Percentiles rank a stretch among this genome's conserved stretches.
These are phyloP conservation scores for Cystoderma amianthinum DNA, from an alignment of 768 basidiomycete genomes.

Conservation along the genomic window DNA sequence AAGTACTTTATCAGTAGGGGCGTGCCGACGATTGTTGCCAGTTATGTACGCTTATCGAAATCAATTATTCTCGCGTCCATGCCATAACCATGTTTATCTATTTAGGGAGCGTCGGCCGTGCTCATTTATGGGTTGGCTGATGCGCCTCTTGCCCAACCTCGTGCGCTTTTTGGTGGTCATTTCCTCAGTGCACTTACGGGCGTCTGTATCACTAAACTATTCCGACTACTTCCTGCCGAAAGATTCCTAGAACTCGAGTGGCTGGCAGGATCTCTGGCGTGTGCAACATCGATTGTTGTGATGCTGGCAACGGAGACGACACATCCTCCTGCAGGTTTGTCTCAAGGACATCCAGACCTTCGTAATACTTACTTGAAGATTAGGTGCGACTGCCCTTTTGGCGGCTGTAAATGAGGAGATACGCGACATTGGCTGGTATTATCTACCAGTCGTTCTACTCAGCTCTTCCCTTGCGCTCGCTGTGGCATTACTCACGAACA, in stretches of 20 bases:
- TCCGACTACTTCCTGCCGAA: conserved; percentile 33
- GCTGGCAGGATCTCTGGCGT: conserved; percentile 41
- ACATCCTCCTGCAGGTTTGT: conserved; percentile 46
- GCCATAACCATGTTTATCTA: background rate
- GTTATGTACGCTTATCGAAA: conserved; percentile 37
- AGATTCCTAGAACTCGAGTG: conserved; percentile 37
- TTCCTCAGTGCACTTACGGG: conserved; percentile 42
- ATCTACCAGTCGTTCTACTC: conserved; percentile 44
- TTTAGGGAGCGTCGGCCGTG: conserved; percentile 48
- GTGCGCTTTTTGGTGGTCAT: conserved; percentile 43
- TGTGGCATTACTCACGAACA: conserved; percentile 41
- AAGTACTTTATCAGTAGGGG: conserved; percentile 37
- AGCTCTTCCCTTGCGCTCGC: conserved; percentile 34
- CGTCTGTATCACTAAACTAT: conserved; percentile 44
- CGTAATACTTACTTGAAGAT: too few species aligned
- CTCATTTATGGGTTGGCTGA: conserved; percentile 49
- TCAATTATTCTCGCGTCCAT: background rate
- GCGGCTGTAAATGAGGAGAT: conserved; percentile 36
- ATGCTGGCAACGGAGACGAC: conserved; percentile 48
- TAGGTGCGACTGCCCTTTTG: conserved; percentile 48
- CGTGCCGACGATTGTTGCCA: conserved; percentile 40
- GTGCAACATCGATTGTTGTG: conserved; percentile 30
- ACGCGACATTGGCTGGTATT: conserved; percentile 42
- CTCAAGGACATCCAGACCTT: background rate
- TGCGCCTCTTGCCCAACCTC: conserved; percentile 45